phyloP scores from a whole-genome alignment of 192 early-diverging fungal species.

The Ambispora gerdemannii region DNA sequence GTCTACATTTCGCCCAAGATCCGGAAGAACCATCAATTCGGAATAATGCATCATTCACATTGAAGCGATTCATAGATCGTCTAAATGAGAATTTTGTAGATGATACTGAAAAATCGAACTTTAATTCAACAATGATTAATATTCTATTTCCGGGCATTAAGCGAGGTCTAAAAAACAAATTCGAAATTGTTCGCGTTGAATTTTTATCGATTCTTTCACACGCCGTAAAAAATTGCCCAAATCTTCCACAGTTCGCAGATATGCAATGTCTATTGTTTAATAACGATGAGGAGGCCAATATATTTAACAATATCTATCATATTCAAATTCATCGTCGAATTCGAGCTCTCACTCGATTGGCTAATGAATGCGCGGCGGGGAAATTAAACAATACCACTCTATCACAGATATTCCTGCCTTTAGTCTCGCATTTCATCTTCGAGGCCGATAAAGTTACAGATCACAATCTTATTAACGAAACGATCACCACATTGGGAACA shows the following conservation, averaged over 20 bases:
- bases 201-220: conserved; percentile 63
- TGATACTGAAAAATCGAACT: conserved; percentile 40
- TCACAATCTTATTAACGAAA: conserved; percentile 79
- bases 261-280: conserved; percentile 62
- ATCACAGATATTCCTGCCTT: conserved; percentile 74
- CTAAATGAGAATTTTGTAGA: conserved; percentile 22
- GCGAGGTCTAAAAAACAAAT: conserved; percentile 53
- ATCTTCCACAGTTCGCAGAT: conserved; percentile 57
- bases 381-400: conserved; percentile 50
- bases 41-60: conserved; percentile 69
- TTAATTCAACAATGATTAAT: conserved; percentile 36
- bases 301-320: conserved; percentile 95
- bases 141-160: conserved; percentile 73
- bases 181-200: conserved; percentile 65
- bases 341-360: conserved; percentile 75
- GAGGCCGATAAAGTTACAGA: conserved; percentile 64
- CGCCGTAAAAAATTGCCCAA: conserved; percentile 60
- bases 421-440: conserved; percentile 86
- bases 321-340: conserved; percentile 93
- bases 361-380: conserved; percentile 46
- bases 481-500: conserved; percentile 70
- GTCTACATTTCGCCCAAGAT: conserved; percentile 79
- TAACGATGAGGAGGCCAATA: conserved; percentile 87
- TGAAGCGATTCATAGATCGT: conserved; percentile 65
- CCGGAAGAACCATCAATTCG: conserved; percentile 84